Percentiles rank a stretch among this genome's conserved stretches.
phyloP scores from a whole-genome alignment of 306 rosid genomes.

The Prunus padus region DNA sequence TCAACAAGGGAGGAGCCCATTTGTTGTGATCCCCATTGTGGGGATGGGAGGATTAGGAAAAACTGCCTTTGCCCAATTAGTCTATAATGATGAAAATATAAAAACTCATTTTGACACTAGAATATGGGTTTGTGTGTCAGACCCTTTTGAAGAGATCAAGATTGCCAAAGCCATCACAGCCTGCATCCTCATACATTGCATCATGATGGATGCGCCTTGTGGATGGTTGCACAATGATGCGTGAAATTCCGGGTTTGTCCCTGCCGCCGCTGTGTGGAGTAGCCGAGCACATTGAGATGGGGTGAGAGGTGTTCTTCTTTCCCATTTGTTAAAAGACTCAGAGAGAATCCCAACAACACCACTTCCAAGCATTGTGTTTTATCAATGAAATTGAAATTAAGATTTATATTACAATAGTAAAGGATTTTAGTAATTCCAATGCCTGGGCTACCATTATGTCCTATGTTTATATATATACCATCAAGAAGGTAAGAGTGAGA shows the following conservation, averaged over 20 bases:
- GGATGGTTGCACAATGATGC: conserved; percentile 83
- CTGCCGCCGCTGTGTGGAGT: conserved; percentile 44
- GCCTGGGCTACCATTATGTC: too few relatives aligned
- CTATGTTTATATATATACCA: too few relatives aligned
- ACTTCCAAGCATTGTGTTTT: conserved; percentile 65
- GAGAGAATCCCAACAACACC: conserved; percentile 85
- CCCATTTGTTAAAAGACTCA: conserved; percentile 86
- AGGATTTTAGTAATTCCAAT: too few relatives aligned
- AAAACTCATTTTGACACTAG: neutral
- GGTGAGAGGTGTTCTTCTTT: conserved; percentile 80
- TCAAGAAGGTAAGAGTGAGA: neutral
- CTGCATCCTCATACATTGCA: conserved; percentile 71
- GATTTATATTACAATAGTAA: too few relatives aligned
- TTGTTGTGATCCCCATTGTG: neutral
- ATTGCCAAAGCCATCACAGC: conserved; percentile 12
- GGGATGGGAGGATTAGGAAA: conserved; percentile 15
- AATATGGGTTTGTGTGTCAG: neutral
- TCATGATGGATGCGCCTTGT: conserved; percentile 80
- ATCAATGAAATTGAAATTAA: neutral
- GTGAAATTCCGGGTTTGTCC: conserved; percentile 49
- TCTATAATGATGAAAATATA: neutral
- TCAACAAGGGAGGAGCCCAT: too few relatives aligned
- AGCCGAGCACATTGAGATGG: conserved; percentile 91
- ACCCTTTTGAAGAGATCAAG: neutral
- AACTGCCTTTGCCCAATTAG: neutral